Evolutionary conservation across 495 filamentous ascomycete genomes (phyloP), one percentile per base, ranked within the genome.

Genomic region (Aspergillus conjunctus): DNA sequence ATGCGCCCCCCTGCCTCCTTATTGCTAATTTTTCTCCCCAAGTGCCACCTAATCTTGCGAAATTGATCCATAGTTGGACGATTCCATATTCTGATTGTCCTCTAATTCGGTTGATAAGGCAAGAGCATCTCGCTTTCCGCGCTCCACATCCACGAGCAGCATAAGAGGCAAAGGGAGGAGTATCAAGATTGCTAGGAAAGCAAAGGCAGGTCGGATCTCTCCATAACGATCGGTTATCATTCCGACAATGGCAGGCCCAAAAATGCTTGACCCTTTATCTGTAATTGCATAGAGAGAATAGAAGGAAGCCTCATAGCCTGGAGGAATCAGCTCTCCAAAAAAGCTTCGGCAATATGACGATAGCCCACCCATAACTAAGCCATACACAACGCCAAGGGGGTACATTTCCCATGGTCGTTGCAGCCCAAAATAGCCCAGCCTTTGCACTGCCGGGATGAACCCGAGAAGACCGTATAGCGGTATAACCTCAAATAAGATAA

Each of bases 371-470:
- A 98, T 86, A 4, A 97, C 92, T 56, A 98, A 84, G 3, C 94
- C 94, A 68, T 97, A 98, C 48, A 98, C 83, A 7, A 88, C 89
- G 0, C 91, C 92, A 2, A 98, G 77, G 3, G 91, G 90, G 69
- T 94, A 98, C 92, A 98, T 97, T 69, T 98, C 94, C 91, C 92
- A 96, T 11, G 89, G 89, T 64, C 92, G 88, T 67, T 96, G 93
- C 26, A 98, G 81, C 4, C 94, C 94, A 34, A 93, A 77, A 12
- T 89, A 83, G 0, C 93, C 93, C 68, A 88, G 81, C 20, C 78
- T 78, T 66, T 86, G 79, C 56, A 98, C 83, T 7, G 91, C 86
- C 3, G 93, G 92, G 20, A 98, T 80, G 68, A 93, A 98, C 0
- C 93, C 93, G 12, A 97, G 72, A 2, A 98, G 82, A 0, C 92